Evolutionary conservation across 805 yeast species (phyloP).

Genomic region (Cyberlindnera misumaiensis): DNA sequence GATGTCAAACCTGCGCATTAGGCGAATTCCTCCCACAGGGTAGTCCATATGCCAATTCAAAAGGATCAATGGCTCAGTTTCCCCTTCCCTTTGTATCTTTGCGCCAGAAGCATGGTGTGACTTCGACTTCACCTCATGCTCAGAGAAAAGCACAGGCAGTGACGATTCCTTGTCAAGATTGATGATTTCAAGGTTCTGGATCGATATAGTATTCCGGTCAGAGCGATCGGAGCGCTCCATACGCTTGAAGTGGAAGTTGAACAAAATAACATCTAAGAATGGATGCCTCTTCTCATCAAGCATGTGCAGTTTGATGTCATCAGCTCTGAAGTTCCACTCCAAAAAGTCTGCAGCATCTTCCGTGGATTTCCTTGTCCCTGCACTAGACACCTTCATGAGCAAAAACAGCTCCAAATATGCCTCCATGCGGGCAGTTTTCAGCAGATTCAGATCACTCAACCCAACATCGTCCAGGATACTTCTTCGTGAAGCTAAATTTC

Average conservation of each 20-base stretch:
- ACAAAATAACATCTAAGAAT: conserved; percentile 63
- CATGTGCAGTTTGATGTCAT: conserved; percentile 65
- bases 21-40: conserved; percentile 89
- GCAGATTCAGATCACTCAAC: conserved; percentile 34
- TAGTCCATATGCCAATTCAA: conserved; percentile 72
- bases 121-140: conserved; percentile 25
- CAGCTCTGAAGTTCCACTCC: conserved; percentile 61
- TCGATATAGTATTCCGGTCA: conserved; percentile 51
- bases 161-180: conserved; percentile 50
- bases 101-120: conserved; percentile 9
- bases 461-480: conserved; percentile 43
- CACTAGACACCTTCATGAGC: conserved; percentile 36
- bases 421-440: conserved; percentile 31
- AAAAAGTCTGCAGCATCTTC: conserved; percentile 32
- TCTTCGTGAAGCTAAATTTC: conserved; percentile 44
- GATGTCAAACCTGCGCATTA: conserved; percentile 58
- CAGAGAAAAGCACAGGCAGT: conserved; percentile 67
- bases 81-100: conserved; percentile 14
- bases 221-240: conserved; percentile 61
- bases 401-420: conserved; percentile 37
- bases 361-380: conserved; percentile 25
- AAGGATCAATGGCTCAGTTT: conserved; percentile 30
- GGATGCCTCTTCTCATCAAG: conserved; percentile 53
- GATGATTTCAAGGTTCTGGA: conserved; percentile 61
- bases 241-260: conserved; percentile 53